phyloP scores from a whole-genome alignment of 116 monocot genomes.

The Cymodocea nodosa region DNA sequence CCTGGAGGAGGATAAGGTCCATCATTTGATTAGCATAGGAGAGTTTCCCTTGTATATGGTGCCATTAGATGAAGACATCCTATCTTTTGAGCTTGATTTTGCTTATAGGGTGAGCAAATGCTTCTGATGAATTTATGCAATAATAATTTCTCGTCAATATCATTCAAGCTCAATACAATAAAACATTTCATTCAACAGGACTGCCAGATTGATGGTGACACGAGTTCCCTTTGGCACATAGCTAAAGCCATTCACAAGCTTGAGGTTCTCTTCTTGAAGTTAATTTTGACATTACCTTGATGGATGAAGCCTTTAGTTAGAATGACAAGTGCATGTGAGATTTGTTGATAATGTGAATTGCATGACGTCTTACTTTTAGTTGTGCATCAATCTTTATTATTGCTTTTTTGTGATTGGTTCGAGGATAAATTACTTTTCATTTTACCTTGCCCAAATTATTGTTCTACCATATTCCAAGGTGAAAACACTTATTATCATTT shows the following conservation, averaged over 20 bases:
- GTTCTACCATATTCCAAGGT: too few relatives aligned
- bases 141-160: not conserved
- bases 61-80: conserved; percentile 88
- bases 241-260: conserved; percentile 94
- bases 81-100: conserved; percentile 89
- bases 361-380: not conserved
- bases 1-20: conserved; percentile 81
- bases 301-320: not conserved
- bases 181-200: conserved; percentile 40
- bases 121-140: not conserved
- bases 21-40: conserved; percentile 66
- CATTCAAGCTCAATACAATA: not conserved
- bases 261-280: conserved; percentile 41
- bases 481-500: too few relatives aligned
- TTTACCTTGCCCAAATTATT: too few relatives aligned
- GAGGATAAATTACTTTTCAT: too few relatives aligned
- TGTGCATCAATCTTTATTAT: not conserved
- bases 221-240: conserved; percentile 94
- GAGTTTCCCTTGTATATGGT: conserved; percentile 83
- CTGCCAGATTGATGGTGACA: conserved; percentile 80
- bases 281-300: not conserved
- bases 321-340: not conserved
- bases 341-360: not conserved
- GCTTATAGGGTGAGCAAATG: conserved; percentile 45
- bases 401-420: too few relatives aligned